Base-by-base conservation (phyloP, 352 stramenopile species). In the Thalassiosira livingstoniorum region DNA sequence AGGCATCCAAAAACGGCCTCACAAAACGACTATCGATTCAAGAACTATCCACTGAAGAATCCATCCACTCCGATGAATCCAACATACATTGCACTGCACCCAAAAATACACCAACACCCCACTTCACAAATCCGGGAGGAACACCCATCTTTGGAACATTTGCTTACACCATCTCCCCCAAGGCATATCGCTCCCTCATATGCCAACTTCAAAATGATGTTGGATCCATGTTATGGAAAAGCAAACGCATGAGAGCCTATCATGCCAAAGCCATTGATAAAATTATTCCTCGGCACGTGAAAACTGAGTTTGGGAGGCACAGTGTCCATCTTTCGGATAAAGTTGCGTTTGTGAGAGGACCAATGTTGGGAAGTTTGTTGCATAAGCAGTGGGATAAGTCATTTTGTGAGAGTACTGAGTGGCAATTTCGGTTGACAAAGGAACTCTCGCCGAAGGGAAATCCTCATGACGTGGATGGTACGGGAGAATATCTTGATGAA, bases 261-360 rank as follows among this genome's bases (percentile, higher is more conserved):
- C 51, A 64, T n/a, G 90, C 91, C 2, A 95, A 95, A 74, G 83
- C 89, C 0, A 91, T 93, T 39, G 91, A 95, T 66, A 94, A 94
- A 63, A 85, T 94, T 18, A 27, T 95, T n/a, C 91, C 91, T 23
- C 79, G 89, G 53, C 68, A 81, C 70, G 71, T 90, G 13, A 72
- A 78, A 27, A 37, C 62, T 25, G 13, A 47, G 21, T 90, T 78
- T 77, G 87, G 86, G 35, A 32, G 68, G 5, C 43, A 74, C 32
- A 55, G 27, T 34, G 79, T 95, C 35, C 87, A 91, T 80, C 47
- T 93, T 25, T 45, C 83, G 1, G 82, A 82, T 3, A 80, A 90
- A 53, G 88, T 92, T 4, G 80, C 87, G 13, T 93, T 94, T 72
- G 93, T 94, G 43, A 70, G 91, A 63, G 85, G 87, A 39, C 91